A percentile compares a stretch with the other conserved stretches of the same genome.
Evolutionary conservation across 2,329 filamentous ascomycete species (phyloP).

Genomic region (Xylariaceae sp.): DNA sequence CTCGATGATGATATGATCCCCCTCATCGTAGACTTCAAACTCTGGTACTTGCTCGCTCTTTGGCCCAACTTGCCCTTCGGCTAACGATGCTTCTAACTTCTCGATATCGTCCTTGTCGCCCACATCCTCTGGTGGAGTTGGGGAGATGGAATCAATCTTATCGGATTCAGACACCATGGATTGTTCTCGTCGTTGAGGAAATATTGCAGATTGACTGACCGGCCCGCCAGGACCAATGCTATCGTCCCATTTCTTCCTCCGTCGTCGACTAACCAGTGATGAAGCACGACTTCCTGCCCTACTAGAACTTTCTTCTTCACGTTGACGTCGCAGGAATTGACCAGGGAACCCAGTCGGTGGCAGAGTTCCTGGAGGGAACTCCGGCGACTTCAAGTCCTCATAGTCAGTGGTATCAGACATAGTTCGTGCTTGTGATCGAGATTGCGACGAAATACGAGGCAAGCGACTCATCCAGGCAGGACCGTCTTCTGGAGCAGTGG

Average conservation of each 20-base stretch:
- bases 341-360: constrained; percentile 68
- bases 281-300: constrained; percentile 55
- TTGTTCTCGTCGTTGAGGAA: constrained; percentile 51
- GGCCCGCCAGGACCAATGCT: constrained; percentile 80
- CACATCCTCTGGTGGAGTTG: constrained; percentile 22
- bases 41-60: constrained; percentile 20
- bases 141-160: constrained; percentile 32
- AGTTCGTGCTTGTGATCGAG: constrained; percentile 77
- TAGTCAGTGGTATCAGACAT: constrained; percentile 78
- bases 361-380: constrained; percentile 65
- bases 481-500: constrained; percentile 79
- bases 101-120: constrained; percentile 25
- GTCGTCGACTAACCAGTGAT: constrained; percentile 56
- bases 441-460: constrained; percentile 63
- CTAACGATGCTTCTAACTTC: constrained; percentile 24
- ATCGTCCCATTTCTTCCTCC: constrained; percentile 65
- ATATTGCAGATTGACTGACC: constrained; percentile 85
- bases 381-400: constrained; percentile 57
- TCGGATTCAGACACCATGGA: too few relatives aligned
- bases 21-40: constrained; percentile 76
- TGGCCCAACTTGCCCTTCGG: constrained; percentile 13
- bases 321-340: constrained; percentile 77
- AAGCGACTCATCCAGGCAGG: constrained; percentile 94
- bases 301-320: constrained; percentile 64
- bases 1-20: constrained; percentile 74